A percentile compares a stretch with the other conserved stretches of the same genome.
phyloP scores from a whole-genome alignment of 108 stramenopile genomes.

The Cylindrotheca fusiformis region DNA sequence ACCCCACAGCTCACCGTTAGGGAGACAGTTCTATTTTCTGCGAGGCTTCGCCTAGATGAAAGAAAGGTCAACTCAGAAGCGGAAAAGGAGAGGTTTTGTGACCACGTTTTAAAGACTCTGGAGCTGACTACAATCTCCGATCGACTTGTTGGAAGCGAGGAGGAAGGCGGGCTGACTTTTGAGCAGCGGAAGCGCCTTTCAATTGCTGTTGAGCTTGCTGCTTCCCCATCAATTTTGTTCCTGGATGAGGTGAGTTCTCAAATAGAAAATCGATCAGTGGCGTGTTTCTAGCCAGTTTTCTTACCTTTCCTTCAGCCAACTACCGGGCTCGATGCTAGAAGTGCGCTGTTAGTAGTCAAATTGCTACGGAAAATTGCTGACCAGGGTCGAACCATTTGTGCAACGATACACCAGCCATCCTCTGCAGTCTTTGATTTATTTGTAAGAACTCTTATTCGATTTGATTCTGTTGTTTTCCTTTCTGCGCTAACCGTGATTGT shows the following conservation, averaged over 20 bases:
- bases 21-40: constrained; percentile 89
- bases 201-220: constrained; percentile 76
- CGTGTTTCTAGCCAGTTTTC: not conserved
- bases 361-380: constrained; percentile 61
- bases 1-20: constrained; percentile 75
- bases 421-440: constrained; percentile 63
- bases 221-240: constrained; percentile 59
- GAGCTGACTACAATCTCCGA: constrained; percentile 71
- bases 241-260: constrained; percentile 64
- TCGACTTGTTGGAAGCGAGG: constrained; percentile 68
- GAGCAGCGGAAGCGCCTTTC: constrained; percentile 79
- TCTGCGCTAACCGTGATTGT: not conserved
- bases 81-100: constrained; percentile 61
- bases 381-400: constrained; percentile 54
- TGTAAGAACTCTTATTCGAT: constrained; percentile 9
- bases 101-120: constrained; percentile 73
- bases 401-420: constrained; percentile 71
- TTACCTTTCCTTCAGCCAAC: constrained; percentile 41
- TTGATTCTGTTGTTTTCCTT: not conserved
- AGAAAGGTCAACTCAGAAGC: constrained; percentile 37
- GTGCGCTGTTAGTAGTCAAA: constrained; percentile 60
- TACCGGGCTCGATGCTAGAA: constrained; percentile 64
- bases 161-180: constrained; percentile 64
- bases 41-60: constrained; percentile 70
- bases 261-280: not conserved